phyloP scores from a whole-genome alignment of 2,329 filamentous ascomycete genomes.

The Pezicula neosporulosa region DNA sequence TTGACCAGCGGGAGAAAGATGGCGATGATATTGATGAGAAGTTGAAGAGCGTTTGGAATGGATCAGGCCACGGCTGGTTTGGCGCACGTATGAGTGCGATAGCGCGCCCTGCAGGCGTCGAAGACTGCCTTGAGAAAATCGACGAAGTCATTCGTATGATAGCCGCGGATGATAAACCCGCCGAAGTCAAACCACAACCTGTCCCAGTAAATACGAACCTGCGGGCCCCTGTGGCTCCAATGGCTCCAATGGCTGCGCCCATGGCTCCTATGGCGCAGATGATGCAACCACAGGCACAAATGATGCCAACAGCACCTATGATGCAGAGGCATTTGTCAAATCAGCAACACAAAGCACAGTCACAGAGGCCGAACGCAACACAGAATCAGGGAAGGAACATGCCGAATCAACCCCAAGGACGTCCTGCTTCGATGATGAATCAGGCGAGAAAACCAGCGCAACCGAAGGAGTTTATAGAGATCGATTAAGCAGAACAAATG shows the following conservation, averaged over 20 bases:
- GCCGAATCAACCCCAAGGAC: background rate
- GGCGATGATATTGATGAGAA: constrained; percentile 32
- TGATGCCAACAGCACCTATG: background rate
- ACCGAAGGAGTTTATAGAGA: background rate
- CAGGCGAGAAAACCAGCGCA: background rate
- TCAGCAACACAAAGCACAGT: background rate
- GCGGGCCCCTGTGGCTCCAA: background rate
- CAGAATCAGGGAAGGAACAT: background rate
- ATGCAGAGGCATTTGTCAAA: background rate
- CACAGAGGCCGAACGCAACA: background rate
- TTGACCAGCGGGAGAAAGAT: constrained; percentile 20
- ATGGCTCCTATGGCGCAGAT: background rate
- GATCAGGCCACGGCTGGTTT: constrained; percentile 41
- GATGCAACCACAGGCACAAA: background rate
- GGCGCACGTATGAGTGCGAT: constrained; percentile 47
- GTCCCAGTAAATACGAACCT: background rate
- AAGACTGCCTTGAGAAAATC: constrained; percentile 25
- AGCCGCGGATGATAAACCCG: background rate
- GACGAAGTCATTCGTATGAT: constrained; percentile 17
- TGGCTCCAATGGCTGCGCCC: background rate
- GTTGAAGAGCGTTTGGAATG: constrained; percentile 43
- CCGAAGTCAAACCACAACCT: background rate
- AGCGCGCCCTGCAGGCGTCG: constrained; percentile 36
- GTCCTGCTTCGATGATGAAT: background rate
- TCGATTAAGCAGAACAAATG: background rate